Percentiles rank a stretch among this genome's conserved stretches.
phyloP scores from a whole-genome alignment of 2,329 filamentous ascomycete species.

The Hypoxylon sp. region DNA sequence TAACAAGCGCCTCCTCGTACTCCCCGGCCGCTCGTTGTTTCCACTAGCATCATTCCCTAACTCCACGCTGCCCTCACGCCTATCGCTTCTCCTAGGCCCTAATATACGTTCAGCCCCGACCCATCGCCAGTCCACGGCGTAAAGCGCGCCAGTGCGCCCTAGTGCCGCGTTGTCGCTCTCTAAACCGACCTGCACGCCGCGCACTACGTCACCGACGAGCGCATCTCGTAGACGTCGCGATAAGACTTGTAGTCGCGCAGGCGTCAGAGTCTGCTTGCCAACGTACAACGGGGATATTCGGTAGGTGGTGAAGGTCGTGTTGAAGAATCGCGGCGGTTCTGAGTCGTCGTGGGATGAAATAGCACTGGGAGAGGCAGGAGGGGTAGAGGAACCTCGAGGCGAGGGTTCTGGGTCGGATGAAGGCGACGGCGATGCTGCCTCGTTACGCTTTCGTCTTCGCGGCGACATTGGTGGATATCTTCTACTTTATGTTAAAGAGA shows the following conservation, averaged over 20 bases:
- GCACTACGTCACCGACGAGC: slow-evolving; percentile 72
- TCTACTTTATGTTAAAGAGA: neutral
- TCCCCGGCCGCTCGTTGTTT: slow-evolving; percentile 2
- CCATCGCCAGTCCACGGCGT: slow-evolving; percentile 65
- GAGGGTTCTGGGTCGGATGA: slow-evolving; percentile 25
- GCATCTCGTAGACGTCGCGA: slow-evolving; percentile 67
- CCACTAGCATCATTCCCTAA: slow-evolving; percentile 18
- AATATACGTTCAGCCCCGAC: slow-evolving; percentile 55
- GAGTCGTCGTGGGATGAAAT: slow-evolving; percentile 46
- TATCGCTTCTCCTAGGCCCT: slow-evolving; percentile 34
- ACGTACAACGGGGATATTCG: slow-evolving; percentile 69
- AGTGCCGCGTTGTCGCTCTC: slow-evolving; percentile 57
- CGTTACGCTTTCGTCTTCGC: slow-evolving; percentile 43
- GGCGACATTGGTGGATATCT: slow-evolving; percentile 45
- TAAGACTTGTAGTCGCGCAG: slow-evolving; percentile 60
- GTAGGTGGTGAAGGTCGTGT: slow-evolving; percentile 71
- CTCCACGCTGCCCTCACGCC: slow-evolving; percentile 37
- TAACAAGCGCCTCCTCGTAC: slow-evolving; percentile 42
- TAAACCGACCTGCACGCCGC: slow-evolving; percentile 67
- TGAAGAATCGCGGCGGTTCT: slow-evolving; percentile 64
- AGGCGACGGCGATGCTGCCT: slow-evolving; percentile 31
- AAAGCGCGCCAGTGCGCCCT: slow-evolving; percentile 61
- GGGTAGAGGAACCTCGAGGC: slow-evolving; percentile 15
- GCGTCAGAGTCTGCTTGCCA: slow-evolving; percentile 59
- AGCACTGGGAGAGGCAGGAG: slow-evolving; percentile 23